phyloP scores from a whole-genome alignment of 352 stramenopile species.

The Globisporangium heterothallicum region DNA sequence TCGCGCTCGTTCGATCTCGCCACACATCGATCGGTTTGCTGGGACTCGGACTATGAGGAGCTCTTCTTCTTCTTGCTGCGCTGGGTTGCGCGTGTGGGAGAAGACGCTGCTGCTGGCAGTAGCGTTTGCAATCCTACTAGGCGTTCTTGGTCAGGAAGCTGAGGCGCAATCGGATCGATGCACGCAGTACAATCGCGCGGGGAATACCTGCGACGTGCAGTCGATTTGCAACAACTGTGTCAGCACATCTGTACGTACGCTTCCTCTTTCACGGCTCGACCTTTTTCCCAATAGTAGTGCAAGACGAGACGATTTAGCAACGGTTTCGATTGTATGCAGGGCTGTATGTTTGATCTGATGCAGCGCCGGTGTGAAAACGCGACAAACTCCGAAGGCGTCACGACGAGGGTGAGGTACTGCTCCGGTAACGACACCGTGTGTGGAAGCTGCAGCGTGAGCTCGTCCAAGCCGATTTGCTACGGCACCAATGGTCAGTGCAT shows the following conservation, averaged over 20 bases:
- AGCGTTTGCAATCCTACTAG: neutral
- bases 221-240: slow-evolving; percentile 36
- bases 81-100: too few relatives aligned
- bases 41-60: too few relatives aligned
- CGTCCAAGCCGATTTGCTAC: slow-evolving; percentile 25
- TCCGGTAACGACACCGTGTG: slow-evolving; percentile 20
- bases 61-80: too few relatives aligned
- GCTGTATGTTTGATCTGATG: slow-evolving; percentile 35
- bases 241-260: slow-evolving; percentile 18
- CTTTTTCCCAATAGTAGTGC: neutral
- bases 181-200: slow-evolving; percentile 21
- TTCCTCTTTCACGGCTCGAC: neutral
- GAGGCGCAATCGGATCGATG: slow-evolving; percentile 23
- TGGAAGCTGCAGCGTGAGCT: slow-evolving; percentile 22
- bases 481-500: slow-evolving; percentile 27
- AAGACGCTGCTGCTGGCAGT: slow-evolving; percentile 4
- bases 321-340: slow-evolving; percentile 20
- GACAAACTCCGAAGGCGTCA: slow-evolving; percentile 1
- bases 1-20: too few relatives aligned
- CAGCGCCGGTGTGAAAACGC: slow-evolving; percentile 18
- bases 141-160: neutral
- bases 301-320: neutral
- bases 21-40: too few relatives aligned
- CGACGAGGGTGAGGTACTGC: slow-evolving; percentile 24
- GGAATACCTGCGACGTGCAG: slow-evolving; percentile 36